Evolutionary conservation across 176 grass and related monocot species (phyloP), one percentile per base, ranked within the genome.

Genomic region (Zea luxurians): DNA sequence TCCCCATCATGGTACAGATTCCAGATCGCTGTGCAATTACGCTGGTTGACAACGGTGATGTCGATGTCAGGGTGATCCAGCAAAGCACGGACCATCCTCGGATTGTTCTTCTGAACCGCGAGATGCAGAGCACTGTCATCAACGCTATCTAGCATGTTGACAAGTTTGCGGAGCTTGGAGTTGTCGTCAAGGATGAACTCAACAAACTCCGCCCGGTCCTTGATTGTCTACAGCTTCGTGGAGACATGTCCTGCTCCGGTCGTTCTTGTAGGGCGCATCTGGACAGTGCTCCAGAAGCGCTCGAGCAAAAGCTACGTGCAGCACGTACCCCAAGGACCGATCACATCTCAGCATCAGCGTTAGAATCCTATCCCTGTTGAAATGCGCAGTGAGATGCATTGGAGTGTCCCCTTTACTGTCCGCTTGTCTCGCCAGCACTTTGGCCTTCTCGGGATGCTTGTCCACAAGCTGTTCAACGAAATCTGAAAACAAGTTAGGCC

Each of bases 1-100:
- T 27, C 0, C 0, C 10, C 8, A 8, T 1, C 8, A 0, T 59
- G 0, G 21, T 0, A 4, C 21, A 59, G 21, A 21, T 10, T 10
- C 57, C 57, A 59, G 0, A 59, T 21, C 21, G 57, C 18, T 8
- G 54, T 27, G 27, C 27, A 27, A 27, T 27, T 27, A 27, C 2
- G 1, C 0, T 8, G 8, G 15, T 58, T 8, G 20, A 8, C 4
- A 4, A 20, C 3, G 21, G n/a, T 59, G 8, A 21, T 10, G 57
- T 59, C 57, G n/a, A 59, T 59, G 57, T 59, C n/a, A 59, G 8
- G 57, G 18, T 59, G 57, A 59, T 4, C 6, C 57, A 21, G 57
- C 21, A 59, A 59, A 59, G n/a, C 57, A 21, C 57, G 21, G 57
- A 59, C 57, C 18, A 59, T 59, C n/a, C 21, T 4, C 7, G 57